phyloP scores from a whole-genome alignment of 805 yeast genomes.

The Blastobotrys attinorum region DNA sequence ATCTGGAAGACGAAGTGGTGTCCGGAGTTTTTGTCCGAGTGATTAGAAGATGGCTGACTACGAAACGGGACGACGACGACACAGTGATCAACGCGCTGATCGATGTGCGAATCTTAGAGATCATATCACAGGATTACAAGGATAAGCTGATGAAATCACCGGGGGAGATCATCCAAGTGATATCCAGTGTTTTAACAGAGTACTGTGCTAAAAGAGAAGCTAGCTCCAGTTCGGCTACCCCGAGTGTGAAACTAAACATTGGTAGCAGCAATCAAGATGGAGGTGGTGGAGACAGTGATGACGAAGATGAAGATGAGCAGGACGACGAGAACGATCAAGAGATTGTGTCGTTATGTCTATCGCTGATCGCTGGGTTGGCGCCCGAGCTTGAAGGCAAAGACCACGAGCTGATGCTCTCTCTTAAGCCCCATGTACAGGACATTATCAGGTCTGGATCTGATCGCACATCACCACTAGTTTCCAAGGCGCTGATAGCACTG shows the following conservation, averaged over 20 bases:
- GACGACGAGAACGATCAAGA: conserved; percentile 26
- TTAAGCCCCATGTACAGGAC: conserved; percentile 15
- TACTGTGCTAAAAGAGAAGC: conserved; percentile 25
- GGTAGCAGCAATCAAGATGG: too few relatives aligned
- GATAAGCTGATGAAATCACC: conserved; percentile 50
- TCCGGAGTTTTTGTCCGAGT: conserved; percentile 39
- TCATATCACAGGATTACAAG: conserved; percentile 49
- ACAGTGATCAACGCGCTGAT: conserved; percentile 49
- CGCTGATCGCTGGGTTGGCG: conserved; percentile 26
- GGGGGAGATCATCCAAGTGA: conserved; percentile 44
- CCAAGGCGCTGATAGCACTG: conserved; percentile 17
- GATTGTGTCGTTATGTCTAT: conserved; percentile 26
- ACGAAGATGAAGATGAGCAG: conserved; percentile 20
- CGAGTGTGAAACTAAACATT: too few relatives aligned
- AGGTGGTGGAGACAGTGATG: conserved; percentile 15
- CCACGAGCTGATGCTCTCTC: conserved; percentile 9
- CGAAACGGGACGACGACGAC: conserved; percentile 21
- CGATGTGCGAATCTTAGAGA: conserved; percentile 59
- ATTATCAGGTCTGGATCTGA: conserved; percentile 11
- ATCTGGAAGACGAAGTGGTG: conserved; percentile 42
- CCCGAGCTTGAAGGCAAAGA: conserved; percentile 20
- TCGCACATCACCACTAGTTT: conserved; percentile 4
- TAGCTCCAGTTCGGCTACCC: conserved; percentile 10
- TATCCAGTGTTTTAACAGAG: conserved; percentile 35
- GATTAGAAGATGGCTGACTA: conserved; percentile 53